Evolutionary conservation across 371 early-diverging fungal genomes (phyloP), one percentile per base, ranked within the genome.

Genomic region (Actinomortierella wolfii): DNA sequence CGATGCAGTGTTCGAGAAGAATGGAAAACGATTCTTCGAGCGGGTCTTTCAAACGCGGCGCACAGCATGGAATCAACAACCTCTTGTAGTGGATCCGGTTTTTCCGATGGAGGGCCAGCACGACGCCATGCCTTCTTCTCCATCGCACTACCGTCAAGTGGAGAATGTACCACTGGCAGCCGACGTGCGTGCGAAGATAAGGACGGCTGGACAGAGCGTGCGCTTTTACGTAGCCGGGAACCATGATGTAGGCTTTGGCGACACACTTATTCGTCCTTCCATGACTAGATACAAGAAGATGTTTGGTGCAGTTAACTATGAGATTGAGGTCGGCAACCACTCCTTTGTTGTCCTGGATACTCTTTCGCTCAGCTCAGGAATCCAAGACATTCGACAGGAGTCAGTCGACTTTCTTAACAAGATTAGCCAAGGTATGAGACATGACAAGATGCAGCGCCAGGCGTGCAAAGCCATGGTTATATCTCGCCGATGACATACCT

Each of bases 231-330:
- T 91, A 78, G 89, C 84, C 1, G 96, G 96, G 6, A 96, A 94
- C 76, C 96, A 96, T 70, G 96, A 96, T 76, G 86, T 94, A 55
- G 96, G 96, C 0, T 90, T 94, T 63, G 94, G 94, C 5, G 76
- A 87, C 49, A 81, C 81, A 4, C 81, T 94, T 21, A 68, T 87
- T 1, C 59, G 61, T 0, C 15, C 48, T 2, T 82, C 88, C 2
- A 65, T 83, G 20, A 54, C 64, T 0, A 78, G 92, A 28, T 92
- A 86, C 60, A 58, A 78, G 18, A 48, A 55, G 5, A 62, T 64
- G 17, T 89, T 91, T 64, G 92, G 94, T 0, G 79, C 82, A 5
- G 76, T 82, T 1, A 92, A 91, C 41, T 87, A 84, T 53, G 63
- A 69, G 0, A 20, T 87, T 3, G 59, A 67, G 8, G 52, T 86